These are phyloP conservation scores for Breviolum minutum DNA, from an alignment of 73 alveolate species.

Conservation along the genomic window DNA sequence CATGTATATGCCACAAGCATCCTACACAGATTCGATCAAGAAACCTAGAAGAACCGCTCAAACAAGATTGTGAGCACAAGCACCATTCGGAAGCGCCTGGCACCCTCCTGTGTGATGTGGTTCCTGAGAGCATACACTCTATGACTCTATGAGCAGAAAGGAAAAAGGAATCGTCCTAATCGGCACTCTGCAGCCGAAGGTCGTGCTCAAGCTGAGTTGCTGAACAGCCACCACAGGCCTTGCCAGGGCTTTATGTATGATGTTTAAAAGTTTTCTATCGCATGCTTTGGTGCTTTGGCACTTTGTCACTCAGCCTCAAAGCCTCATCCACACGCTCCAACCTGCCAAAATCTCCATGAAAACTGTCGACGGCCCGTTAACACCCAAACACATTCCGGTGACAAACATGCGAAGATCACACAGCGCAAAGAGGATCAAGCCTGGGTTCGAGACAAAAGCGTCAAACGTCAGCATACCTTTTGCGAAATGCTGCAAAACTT, in stretches of 20 bases:
- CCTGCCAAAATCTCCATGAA: conserved; percentile 20
- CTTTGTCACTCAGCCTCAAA: conserved; percentile 39
- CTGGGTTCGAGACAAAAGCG: background rate
- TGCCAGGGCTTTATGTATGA: background rate
- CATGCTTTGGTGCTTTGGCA: background rate
- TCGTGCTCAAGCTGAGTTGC: conserved; percentile 67
- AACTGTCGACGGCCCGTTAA: background rate
- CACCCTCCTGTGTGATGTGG: conserved; percentile 50
- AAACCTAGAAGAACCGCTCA: too few species aligned
- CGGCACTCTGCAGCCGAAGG: conserved; percentile 1
- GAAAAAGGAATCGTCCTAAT: background rate
- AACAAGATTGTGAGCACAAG: background rate
- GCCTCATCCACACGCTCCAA: conserved; percentile 92
- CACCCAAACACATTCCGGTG: background rate
- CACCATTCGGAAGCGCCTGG: background rate
- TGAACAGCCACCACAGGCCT: conserved; percentile 89
- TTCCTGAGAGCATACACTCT: background rate
- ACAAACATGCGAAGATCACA: conserved; percentile 18
- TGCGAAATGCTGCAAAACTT: too few species aligned
- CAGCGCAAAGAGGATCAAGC: conserved; percentile 74
- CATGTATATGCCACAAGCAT: too few species aligned
- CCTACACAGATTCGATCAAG: background rate
- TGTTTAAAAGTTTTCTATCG: too few species aligned
- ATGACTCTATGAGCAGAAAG: background rate
- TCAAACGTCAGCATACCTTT: background rate